Percentiles rank a stretch among this genome's conserved stretches.
Evolutionary conservation across 805 yeast genomes (phyloP).

Genomic region (Candida tibetensis): DNA sequence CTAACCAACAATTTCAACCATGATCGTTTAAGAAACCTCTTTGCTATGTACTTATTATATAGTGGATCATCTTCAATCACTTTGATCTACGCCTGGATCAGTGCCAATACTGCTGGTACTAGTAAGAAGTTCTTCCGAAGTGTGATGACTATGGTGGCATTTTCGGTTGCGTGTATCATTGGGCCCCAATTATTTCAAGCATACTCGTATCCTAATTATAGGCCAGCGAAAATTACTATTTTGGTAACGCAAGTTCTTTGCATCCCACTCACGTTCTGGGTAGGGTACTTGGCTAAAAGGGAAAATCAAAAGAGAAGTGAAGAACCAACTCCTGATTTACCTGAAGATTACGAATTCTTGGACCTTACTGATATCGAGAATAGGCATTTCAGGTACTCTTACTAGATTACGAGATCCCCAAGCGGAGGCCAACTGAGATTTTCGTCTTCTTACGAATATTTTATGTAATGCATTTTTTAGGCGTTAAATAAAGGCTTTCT

Average conservation of each 20-base stretch:
- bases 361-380: constrained; percentile 63
- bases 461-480: no score
- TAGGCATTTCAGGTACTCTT: constrained; percentile 53
- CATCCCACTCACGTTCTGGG: constrained; percentile 40
- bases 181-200: constrained; percentile 68
- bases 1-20: constrained; percentile 26
- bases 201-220: constrained; percentile 51
- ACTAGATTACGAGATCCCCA: constrained; percentile 23
- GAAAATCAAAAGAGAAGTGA: constrained; percentile 53
- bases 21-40: constrained; percentile 43
- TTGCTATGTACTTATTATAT: constrained; percentile 50
- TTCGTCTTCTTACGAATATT: no score
- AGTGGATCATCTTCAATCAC: constrained; percentile 58
- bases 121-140: constrained; percentile 67
- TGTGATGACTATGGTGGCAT: constrained; percentile 59
- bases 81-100: constrained; percentile 58
- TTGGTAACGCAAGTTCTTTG: constrained; percentile 49
- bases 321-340: constrained; percentile 23
- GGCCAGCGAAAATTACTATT: constrained; percentile 56
- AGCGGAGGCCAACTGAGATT: no score
- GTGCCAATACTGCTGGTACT: constrained; percentile 66
- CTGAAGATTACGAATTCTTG: constrained; percentile 43
- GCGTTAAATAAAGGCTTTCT: no score
- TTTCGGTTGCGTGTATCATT: constrained; percentile 62
- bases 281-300: constrained; percentile 41